phyloP scores from a whole-genome alignment of 2,329 filamentous ascomycete species.

The Xylaria sp. region DNA sequence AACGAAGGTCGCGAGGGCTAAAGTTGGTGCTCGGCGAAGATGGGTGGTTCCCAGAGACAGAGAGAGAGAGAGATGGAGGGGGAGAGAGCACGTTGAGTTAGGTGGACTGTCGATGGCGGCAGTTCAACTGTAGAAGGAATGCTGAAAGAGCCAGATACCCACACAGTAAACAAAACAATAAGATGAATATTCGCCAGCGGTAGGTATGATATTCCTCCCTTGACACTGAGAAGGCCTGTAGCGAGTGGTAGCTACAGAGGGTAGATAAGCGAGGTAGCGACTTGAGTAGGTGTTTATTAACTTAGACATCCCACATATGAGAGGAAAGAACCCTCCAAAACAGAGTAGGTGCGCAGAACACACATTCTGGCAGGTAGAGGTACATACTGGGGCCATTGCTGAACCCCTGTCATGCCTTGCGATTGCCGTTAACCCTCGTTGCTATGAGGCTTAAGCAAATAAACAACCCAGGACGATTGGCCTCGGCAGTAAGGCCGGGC shows the following conservation, averaged over 20 bases:
- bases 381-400: background rate
- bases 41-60: background rate
- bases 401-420: background rate
- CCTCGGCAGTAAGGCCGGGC: background rate
- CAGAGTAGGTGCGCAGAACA: too few species aligned
- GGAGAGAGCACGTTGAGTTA: background rate
- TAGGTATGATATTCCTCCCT: too few species aligned
- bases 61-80: background rate
- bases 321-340: too few species aligned
- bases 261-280: too few species aligned
- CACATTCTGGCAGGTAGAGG: background rate
- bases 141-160: constrained; percentile 3
- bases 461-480: background rate
- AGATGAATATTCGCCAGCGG: background rate
- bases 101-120: background rate
- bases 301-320: too few species aligned
- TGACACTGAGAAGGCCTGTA: too few species aligned
- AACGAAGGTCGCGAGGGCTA: background rate
- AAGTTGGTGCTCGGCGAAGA: background rate
- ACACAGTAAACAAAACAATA: background rate
- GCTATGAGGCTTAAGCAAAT: background rate
- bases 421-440: background rate
- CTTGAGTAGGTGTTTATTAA: too few species aligned
- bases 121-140: constrained; percentile 11
- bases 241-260: too few species aligned